Conservation (phyloP, 768 basidiomycete genomes). For the Antrodiella citrinella region DNA sequence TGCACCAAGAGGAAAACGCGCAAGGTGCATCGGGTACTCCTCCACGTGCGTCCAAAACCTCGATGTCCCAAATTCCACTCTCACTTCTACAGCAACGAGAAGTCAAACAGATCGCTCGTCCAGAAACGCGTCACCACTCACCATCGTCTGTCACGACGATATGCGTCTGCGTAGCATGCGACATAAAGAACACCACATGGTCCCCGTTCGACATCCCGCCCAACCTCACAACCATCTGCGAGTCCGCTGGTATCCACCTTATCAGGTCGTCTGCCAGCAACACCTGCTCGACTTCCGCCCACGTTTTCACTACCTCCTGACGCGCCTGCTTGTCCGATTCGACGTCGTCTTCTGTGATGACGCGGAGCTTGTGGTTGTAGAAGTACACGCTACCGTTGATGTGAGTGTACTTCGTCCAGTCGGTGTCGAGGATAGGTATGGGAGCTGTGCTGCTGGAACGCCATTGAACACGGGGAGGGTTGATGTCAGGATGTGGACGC, state of each 20-base stretch:
- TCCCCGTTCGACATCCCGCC: not conserved
- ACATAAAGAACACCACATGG: not conserved
- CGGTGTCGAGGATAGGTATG: no score
- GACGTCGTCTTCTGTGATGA: not conserved
- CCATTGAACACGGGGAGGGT: no score
- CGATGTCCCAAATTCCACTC: not conserved
- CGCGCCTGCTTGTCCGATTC: not conserved
- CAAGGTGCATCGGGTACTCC: not conserved
- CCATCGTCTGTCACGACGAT: no score
- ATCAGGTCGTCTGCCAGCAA: not conserved
- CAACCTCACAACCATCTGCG: not conserved
- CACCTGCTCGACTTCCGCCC: not conserved
- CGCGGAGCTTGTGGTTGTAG: not conserved
- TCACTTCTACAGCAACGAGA: not conserved
- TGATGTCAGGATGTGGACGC: no score
- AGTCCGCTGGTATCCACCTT: not conserved
- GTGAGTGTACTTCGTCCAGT: not conserved
- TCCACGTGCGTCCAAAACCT: not conserved
- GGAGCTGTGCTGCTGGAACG: no score
- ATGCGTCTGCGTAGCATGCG: not conserved
- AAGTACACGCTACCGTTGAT: not conserved
- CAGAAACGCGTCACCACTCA: no score
- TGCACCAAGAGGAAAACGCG: not conserved
- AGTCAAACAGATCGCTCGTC: not conserved
- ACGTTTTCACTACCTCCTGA: not conserved